Evolutionary conservation across 179 eudicot genomes (phyloP).

Genomic region (Beta macrorhiza): DNA sequence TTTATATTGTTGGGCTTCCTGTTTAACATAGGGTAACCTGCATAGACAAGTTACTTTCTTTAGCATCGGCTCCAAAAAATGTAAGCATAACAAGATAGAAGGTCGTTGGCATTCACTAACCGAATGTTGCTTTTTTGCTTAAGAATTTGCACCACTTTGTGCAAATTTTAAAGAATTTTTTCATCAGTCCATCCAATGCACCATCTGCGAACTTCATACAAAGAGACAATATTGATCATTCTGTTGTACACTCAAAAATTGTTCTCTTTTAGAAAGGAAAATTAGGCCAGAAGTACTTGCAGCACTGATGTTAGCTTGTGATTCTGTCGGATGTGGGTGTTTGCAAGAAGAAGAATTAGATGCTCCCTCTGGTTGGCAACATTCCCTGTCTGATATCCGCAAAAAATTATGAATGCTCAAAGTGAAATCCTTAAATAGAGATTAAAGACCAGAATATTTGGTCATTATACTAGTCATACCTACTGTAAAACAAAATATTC

Average conservation of each 20-base stretch:
- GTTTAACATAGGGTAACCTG: slow-evolving; percentile 87
- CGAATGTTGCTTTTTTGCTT: slow-evolving; percentile 70
- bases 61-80: not conserved
- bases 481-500: not conserved
- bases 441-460: not conserved
- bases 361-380: slow-evolving; percentile 93
- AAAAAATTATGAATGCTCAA: not conserved
- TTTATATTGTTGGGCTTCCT: slow-evolving; percentile 91
- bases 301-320: slow-evolving; percentile 48
- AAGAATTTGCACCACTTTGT: slow-evolving; percentile 96
- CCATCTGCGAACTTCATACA: slow-evolving; percentile 56
- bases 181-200: slow-evolving; percentile 80
- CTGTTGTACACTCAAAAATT: not conserved
- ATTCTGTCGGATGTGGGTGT: slow-evolving; percentile 62
- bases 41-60: slow-evolving; percentile 31
- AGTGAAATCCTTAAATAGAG: no score
- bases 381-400: slow-evolving; percentile 66
- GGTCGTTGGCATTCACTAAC: slow-evolving; percentile 39
- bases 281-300: slow-evolving; percentile 49
- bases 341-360: slow-evolving; percentile 83
- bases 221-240: slow-evolving; percentile 10
- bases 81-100: not conserved
- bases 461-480: not conserved
- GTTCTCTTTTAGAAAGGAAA: not conserved
- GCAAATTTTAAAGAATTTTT: slow-evolving; percentile 90